Conservation (phyloP, 768 basidiomycete genomes). For the Leccinum ochraceum region DNA sequence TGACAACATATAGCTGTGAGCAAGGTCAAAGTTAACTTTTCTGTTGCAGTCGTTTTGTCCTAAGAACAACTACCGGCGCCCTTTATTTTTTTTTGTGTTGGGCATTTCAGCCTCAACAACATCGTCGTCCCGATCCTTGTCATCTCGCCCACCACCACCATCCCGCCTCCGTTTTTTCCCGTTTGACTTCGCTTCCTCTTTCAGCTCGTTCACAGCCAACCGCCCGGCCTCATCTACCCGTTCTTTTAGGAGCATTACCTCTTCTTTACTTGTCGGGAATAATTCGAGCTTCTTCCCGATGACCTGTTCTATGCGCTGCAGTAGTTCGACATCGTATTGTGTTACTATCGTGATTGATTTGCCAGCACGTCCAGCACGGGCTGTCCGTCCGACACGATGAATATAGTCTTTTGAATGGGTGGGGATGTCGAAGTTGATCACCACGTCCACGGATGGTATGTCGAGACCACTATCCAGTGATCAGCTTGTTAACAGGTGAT, state of each 20-base stretch:
- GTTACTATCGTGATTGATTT: conserved; percentile 98
- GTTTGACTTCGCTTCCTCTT: conserved; percentile 63
- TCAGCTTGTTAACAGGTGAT: conserved; percentile 4
- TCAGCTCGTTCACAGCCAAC: conserved; percentile 77
- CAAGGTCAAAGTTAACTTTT: neutral
- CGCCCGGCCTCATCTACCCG: conserved; percentile 86
- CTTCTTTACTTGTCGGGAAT: conserved; percentile 86
- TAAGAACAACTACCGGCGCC: conserved; percentile 36
- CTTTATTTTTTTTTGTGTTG: conserved; percentile 53
- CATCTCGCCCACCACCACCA: conserved; percentile 58
- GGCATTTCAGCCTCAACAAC: conserved; percentile 90
- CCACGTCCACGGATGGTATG: conserved; percentile 89
- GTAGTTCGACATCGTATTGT: conserved; percentile 96
- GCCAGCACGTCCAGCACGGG: conserved; percentile 95
- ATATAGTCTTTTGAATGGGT: conserved; percentile 99
- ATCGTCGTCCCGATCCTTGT: conserved; percentile 92
- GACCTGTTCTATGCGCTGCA: conserved; percentile 93
- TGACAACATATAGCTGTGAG: too few species aligned
- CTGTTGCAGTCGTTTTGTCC: neutral
- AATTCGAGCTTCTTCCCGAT: conserved; percentile 90
- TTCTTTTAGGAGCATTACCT: conserved; percentile 83
- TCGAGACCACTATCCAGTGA: conserved; percentile 72
- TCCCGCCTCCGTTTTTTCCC: conserved; percentile 52
- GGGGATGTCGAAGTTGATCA: conserved; percentile 98
- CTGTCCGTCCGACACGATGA: conserved; percentile 96